Base-by-base conservation (phyloP, 768 basidiomycete species). In the Collybiopsis confluens region DNA sequence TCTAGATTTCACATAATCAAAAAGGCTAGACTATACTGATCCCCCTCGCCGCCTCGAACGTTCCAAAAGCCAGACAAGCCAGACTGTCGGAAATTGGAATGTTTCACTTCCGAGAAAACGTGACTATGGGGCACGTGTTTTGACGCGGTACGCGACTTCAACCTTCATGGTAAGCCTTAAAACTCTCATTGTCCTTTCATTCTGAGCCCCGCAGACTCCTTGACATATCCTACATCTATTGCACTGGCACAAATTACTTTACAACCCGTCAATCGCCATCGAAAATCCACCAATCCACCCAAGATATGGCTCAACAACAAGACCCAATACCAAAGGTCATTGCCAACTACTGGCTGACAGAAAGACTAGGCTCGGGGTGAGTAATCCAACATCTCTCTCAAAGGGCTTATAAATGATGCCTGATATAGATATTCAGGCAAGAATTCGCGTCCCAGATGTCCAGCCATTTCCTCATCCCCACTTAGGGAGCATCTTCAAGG, bases 401-500 rank as follows among this genome's bases (percentile, higher is more conserved):
- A 13, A 33, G n/a, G n/a, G n/a, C n/a, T n/a, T n/a, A n/a, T n/a
- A n/a, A n/a, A n/a, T n/a, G n/a, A 33, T 33, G 5, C 13, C 30
- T 33, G 30, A 33, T 33, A 13, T 33, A 33, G 88, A 2, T 90
- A 85, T 62, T 88, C 87, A 56, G 88, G 88, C 83, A 54, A 54
- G 74, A 63, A 50, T 45, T 41, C 26, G 42, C 42, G n/a, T 6
- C 18, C 23, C 28, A 37, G 18, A 18, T 5, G 23, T 26, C 10
- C 1, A 41, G n/a, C 16, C 8, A 15, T 20, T 24, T 20, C 20
- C 35, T 36, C 4, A 27, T 7, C n/a, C 45, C 49, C 9, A n/a
- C n/a, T n/a, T 33, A 33, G 13, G 5, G 58, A 90, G 88, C 89
- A 90, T 90, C 54, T 90, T 76, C 61, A 74, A 77, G 20, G 88